Evolutionary conservation across 345 rosid genomes (phyloP).

Genomic region (Microcos paniculata): DNA sequence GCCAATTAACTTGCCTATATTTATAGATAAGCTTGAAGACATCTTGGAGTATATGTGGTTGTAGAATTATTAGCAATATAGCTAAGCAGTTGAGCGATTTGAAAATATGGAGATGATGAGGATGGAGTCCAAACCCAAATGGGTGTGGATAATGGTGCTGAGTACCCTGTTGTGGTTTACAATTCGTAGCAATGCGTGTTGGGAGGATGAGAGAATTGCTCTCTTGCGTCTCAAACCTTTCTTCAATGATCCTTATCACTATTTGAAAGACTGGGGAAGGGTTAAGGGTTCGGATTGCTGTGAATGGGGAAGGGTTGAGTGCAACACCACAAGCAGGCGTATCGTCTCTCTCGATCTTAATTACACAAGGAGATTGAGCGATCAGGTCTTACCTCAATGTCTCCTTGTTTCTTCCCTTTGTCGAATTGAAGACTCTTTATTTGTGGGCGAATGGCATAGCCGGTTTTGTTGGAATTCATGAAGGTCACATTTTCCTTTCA

Average conservation of each 20-base stretch:
- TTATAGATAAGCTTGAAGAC: no score
- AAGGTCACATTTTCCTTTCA: not conserved
- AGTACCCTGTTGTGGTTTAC: no score
- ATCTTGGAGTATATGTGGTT: no score
- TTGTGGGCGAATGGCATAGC: not conserved
- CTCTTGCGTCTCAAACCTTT: slow-evolving; percentile 7
- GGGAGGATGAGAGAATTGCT: slow-evolving; percentile 6
- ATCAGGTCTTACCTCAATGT: not conserved
- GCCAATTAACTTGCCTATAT: no score
- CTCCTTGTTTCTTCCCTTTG: not conserved
- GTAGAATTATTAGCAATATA: no score
- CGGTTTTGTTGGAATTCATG: not conserved
- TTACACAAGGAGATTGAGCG: no score
- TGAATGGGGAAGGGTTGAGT: not conserved
- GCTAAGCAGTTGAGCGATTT: no score
- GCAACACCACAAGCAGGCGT: not conserved
- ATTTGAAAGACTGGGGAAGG: not conserved
- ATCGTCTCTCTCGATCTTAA: no score
- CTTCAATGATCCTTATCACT: not conserved
- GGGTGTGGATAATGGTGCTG: not conserved
- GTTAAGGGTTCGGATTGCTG: not conserved
- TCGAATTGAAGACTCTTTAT: not conserved
- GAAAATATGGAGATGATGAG: no score
- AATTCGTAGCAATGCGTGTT: not conserved
- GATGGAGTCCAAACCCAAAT: not conserved